Conservation (phyloP, 1,284 basidiomycete genomes). For the Fomes fomentarius region DNA sequence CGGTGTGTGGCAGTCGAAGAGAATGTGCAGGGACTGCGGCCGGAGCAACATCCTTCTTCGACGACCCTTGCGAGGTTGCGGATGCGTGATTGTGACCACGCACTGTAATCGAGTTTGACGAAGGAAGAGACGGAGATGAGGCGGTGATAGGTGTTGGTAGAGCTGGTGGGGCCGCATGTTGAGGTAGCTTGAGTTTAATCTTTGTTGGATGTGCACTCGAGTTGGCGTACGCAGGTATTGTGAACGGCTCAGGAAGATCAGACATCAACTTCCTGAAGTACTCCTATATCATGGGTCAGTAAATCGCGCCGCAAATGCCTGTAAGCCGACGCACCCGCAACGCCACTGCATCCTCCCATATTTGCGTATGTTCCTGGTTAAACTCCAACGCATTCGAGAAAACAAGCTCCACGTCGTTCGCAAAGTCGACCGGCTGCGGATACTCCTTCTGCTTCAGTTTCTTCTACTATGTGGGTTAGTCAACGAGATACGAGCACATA, state of each 20-base stretch:
- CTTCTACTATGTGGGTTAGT: too few species aligned
- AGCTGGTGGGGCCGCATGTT: constrained; percentile 29
- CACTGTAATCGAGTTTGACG: constrained; percentile 16
- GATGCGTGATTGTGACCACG: constrained; percentile 4
- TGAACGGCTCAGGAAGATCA: constrained; percentile 67
- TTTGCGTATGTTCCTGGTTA: constrained; percentile 75
- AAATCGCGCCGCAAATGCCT: not conserved
- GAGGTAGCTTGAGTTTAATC: constrained; percentile 70
- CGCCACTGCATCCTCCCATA: constrained; percentile 74
- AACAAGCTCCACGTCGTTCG: constrained; percentile 86
- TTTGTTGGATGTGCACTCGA: constrained; percentile 52
- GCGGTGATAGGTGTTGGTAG: constrained; percentile 15
- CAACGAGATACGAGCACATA: too few species aligned
- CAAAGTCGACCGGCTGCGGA: constrained; percentile 66
- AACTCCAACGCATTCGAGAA: constrained; percentile 90
- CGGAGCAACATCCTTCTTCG: constrained; percentile 10
- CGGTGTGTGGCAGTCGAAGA: constrained; percentile 3
- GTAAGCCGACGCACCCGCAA: constrained; percentile 53
- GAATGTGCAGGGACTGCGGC: not conserved
- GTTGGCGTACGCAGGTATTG: constrained; percentile 57
- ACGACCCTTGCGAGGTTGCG: constrained; percentile 20
- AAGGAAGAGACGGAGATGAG: constrained; percentile 23
- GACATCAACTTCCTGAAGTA: constrained; percentile 74
- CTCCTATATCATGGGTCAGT: constrained; percentile 45
- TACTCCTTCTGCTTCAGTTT: constrained; percentile 79